These are phyloP conservation scores for Umbelopsis ramanniana DNA, from an alignment of 192 early-diverging fungal genomes.

Conservation along the genomic window DNA sequence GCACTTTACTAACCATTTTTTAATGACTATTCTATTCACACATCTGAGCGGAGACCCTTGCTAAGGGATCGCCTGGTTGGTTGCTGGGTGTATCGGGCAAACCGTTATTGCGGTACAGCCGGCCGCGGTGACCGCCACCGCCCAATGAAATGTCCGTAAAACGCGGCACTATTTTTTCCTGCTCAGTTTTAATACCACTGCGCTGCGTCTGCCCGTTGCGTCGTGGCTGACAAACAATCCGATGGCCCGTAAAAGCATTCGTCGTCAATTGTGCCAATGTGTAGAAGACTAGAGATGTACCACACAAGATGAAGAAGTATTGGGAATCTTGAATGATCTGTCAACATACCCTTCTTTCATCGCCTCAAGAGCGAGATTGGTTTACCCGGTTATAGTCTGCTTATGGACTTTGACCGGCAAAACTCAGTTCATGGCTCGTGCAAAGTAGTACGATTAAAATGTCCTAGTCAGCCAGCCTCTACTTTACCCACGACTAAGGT, in stretches of 20 bases:
- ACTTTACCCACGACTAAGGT: too few species aligned
- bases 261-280: too few species aligned
- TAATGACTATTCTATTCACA: not conserved
- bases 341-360: too few species aligned
- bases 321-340: too few species aligned
- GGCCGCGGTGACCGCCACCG: constrained; percentile 18
- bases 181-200: constrained; percentile 1
- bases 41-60: not conserved
- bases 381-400: not conserved
- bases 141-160: constrained; percentile 2
- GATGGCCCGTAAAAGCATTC: too few species aligned
- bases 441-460: not conserved
- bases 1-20: too few species aligned
- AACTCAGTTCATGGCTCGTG: constrained; percentile 2
- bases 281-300: too few species aligned
- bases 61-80: constrained; percentile 3
- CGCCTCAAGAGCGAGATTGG: too few species aligned
- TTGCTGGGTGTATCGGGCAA: constrained; percentile 13
- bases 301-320: too few species aligned
- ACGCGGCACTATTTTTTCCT: not conserved
- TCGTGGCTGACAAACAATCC: not conserved
- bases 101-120: not conserved
- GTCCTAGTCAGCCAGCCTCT: too few species aligned
- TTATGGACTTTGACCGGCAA: not conserved
- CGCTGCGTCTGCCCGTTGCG: constrained; percentile 15